phyloP scores from a whole-genome alignment of 495 filamentous ascomycete genomes.

The Annulohypoxylon moriforme region DNA sequence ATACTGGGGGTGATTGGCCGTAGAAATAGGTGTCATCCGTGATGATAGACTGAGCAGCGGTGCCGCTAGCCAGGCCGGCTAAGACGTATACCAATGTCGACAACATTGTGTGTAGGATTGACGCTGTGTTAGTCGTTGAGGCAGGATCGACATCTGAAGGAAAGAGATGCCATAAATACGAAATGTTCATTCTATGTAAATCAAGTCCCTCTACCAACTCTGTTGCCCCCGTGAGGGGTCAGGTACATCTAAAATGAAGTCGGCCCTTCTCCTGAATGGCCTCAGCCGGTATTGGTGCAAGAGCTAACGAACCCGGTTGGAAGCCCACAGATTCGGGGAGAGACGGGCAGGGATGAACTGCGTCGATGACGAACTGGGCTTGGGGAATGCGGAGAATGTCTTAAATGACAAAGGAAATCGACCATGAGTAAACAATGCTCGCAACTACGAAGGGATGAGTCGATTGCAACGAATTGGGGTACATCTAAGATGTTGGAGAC shows the following conservation, averaged over 20 bases:
- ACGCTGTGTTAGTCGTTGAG: conserved; percentile 1
- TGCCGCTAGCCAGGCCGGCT: conserved; percentile 46
- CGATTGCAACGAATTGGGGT: neutral
- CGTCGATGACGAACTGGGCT: conserved; percentile 27
- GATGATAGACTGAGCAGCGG: conserved; percentile 48
- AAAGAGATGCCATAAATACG: conserved; percentile 18
- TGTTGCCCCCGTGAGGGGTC: conserved; percentile 30
- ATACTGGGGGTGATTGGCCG: conserved; percentile 67
- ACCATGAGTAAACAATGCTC: neutral
- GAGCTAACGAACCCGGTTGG: conserved; percentile 22
- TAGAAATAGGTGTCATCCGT: conserved; percentile 63
- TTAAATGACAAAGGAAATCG: conserved; percentile 4
- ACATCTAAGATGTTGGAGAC: neutral
- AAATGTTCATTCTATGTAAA: conserved; percentile 27
- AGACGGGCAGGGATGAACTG: conserved; percentile 20
- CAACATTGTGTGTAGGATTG: conserved; percentile 33
- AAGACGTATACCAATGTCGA: conserved; percentile 43
- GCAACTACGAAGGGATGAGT: neutral
- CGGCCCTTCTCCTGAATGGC: conserved; percentile 34
- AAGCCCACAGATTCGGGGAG: conserved; percentile 2
- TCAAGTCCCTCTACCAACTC: neutral
- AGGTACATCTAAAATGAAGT: conserved; percentile 7
- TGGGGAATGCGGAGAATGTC: conserved; percentile 30
- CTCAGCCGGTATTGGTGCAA: conserved; percentile 23
- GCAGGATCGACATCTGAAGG: conserved; percentile 5